phyloP scores from a whole-genome alignment of 140 eudicot species.

The Stevia rebaudiana region DNA sequence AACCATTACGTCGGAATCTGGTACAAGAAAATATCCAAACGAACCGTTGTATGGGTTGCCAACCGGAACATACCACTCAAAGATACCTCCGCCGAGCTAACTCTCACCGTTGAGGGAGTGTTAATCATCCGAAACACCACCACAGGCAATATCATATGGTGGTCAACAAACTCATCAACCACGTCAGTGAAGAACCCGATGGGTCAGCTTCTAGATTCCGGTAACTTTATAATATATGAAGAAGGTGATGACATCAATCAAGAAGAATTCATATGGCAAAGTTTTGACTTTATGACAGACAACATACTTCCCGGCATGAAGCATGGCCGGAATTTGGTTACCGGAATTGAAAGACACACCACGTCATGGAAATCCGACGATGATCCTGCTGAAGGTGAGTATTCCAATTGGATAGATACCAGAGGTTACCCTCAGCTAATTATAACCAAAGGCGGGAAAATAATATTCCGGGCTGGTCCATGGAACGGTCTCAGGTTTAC shows the following conservation, averaged over 20 bases:
- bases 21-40: conserved; percentile 29
- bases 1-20: conserved; percentile 36
- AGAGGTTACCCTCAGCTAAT: conserved; percentile 21
- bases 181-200: not conserved
- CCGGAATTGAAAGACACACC: conserved; percentile 5
- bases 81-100: conserved; percentile 10
- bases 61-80: conserved; percentile 26
- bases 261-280: conserved; percentile 33
- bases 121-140: conserved; percentile 6
- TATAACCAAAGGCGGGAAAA: not conserved
- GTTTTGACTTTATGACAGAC: conserved; percentile 33
- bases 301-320: conserved; percentile 37
- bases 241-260: not conserved
- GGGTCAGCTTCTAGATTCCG: conserved; percentile 31
- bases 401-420: conserved; percentile 1
- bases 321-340: conserved; percentile 19
- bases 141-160: conserved; percentile 23
- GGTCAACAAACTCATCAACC: not conserved
- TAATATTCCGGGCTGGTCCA: conserved; percentile 2
- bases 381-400: conserved; percentile 24
- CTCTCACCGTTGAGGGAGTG: conserved; percentile 14
- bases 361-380: conserved; percentile 27
- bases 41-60: conserved; percentile 42
- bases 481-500: conserved; percentile 10
- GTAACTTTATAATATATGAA: conserved; percentile 29